These are phyloP conservation scores for Candida cerambycidarum DNA, from an alignment of 805 yeast species.

Conservation along the genomic window DNA sequence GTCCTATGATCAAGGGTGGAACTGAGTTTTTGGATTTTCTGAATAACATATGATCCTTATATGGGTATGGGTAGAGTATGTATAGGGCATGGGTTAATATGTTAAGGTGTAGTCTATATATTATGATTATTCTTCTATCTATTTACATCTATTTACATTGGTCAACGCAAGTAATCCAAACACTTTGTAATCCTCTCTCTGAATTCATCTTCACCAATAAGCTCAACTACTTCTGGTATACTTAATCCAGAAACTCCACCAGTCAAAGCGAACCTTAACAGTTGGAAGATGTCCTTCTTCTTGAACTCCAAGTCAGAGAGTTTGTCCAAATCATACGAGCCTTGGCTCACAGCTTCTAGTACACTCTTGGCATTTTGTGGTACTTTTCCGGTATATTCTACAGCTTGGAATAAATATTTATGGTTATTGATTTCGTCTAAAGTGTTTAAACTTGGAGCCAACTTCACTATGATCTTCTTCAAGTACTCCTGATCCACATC, in stretches of 20 bases:
- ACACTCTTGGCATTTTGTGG: slow-evolving; percentile 17
- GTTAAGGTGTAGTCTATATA: too few species aligned
- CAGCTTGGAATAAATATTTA: slow-evolving; percentile 29
- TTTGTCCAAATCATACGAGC: slow-evolving; percentile 7
- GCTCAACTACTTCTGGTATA: slow-evolving; percentile 53
- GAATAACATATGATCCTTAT: slow-evolving; percentile 1
- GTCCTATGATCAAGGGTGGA: slow-evolving; percentile 24
- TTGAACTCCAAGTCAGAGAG: slow-evolving; percentile 6
- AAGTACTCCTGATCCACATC: slow-evolving; percentile 13
- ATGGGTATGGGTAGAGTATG: too few species aligned
- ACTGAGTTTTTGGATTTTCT: slow-evolving; percentile 34
- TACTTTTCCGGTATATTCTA: slow-evolving; percentile 14
- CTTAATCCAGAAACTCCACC: slow-evolving; percentile 72
- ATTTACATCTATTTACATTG: background rate
- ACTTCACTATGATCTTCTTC: slow-evolving; percentile 26
- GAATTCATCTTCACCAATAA: slow-evolving; percentile 50
- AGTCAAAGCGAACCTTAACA: slow-evolving; percentile 65
- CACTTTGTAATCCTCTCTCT: slow-evolving; percentile 21
- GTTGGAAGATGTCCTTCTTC: slow-evolving; percentile 50
- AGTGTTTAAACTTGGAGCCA: slow-evolving; percentile 52
- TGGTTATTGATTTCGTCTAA: slow-evolving; percentile 54
- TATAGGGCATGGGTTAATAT: too few species aligned
- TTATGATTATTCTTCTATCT: too few species aligned
- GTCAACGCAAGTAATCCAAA: background rate
- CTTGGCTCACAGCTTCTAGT: slow-evolving; percentile 15